Evolutionary conservation across 192 early-diverging fungal species (phyloP).

Genomic region (Coemansia sp.): DNA sequence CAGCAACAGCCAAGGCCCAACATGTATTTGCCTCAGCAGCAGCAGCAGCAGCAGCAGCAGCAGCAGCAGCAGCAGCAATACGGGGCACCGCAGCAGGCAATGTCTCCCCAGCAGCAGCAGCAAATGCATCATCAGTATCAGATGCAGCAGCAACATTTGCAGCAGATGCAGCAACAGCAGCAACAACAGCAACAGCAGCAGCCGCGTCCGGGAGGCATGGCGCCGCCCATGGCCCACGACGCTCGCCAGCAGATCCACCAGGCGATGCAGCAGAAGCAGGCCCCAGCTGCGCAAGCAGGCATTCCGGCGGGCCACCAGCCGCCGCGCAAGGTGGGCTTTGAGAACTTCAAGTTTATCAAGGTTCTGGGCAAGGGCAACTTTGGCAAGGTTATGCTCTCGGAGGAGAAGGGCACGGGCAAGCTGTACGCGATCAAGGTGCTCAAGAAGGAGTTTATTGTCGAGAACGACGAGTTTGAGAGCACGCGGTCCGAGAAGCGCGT

Average conservation of each 20-base stretch:
- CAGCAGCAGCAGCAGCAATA: conserved; percentile 12
- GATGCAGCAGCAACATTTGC: conserved; percentile 14
- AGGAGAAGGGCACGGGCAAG: conserved; percentile 78
- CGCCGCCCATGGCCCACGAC: conserved; percentile 14
- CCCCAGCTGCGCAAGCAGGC: too few species aligned
- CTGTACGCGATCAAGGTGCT: conserved; percentile 97
- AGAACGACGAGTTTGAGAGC: conserved; percentile 96
- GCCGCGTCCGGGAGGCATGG: neutral
- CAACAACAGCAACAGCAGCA: neutral
- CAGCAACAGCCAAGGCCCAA: conserved; percentile 27
- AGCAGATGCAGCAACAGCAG: conserved; percentile 4
- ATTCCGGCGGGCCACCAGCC: conserved; percentile 20
- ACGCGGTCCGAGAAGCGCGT: conserved; percentile 94
- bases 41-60: conserved; percentile 10
- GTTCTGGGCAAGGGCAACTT: conserved; percentile 99
- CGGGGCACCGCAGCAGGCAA: too few species aligned
- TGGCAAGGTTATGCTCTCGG: conserved; percentile 98
- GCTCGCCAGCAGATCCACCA: conserved; percentile 45
- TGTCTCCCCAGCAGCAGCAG: too few species aligned
- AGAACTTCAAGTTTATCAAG: conserved; percentile 93
- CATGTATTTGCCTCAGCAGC: conserved; percentile 12
- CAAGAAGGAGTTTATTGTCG: conserved; percentile 97
- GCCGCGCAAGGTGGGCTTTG: conserved; percentile 69
- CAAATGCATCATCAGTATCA: conserved; percentile 2
- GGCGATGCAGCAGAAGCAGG: conserved; percentile 41